Conservation (phyloP, 2,329 filamentous ascomycete genomes). For the Cytospora schulzeri region DNA sequence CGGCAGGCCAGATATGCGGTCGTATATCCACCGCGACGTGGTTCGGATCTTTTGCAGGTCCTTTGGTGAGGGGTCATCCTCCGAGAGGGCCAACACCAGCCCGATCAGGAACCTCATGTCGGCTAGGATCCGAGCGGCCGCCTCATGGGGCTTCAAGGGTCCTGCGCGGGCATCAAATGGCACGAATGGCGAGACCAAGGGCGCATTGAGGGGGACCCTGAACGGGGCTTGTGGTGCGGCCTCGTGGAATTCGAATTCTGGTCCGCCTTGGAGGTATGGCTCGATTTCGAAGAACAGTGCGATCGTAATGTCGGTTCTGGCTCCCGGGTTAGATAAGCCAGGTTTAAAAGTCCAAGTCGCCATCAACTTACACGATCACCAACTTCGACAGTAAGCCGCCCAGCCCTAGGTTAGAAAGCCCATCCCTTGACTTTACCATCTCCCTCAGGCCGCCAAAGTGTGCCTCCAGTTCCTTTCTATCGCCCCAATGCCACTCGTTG, state of each 20-base stretch:
- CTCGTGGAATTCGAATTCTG: constrained; percentile 47
- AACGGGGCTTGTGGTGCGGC: constrained; percentile 41
- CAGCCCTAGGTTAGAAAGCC: constrained; percentile 48
- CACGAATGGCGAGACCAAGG: constrained; percentile 46
- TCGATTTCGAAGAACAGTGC: constrained; percentile 50
- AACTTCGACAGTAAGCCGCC: constrained; percentile 51
- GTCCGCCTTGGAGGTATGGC: constrained; percentile 44
- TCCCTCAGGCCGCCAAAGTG: constrained; percentile 51
- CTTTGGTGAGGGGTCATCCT: constrained; percentile 35
- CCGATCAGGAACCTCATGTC: constrained; percentile 52
- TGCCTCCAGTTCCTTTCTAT: constrained; percentile 45
- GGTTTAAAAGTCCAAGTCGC: background rate
- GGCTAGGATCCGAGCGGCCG: constrained; percentile 53
- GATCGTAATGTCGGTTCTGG: constrained; percentile 50
- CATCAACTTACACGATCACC: constrained; percentile 47
- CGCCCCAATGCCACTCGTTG: constrained; percentile 59
- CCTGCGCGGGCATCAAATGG: constrained; percentile 46
- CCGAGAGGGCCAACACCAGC: constrained; percentile 44
- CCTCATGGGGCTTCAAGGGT: constrained; percentile 47
- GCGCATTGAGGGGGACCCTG: constrained; percentile 50
- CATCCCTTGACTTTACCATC: constrained; percentile 52
- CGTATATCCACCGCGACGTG: constrained; percentile 44
- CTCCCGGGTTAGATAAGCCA: background rate
- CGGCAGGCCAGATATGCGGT: constrained; percentile 40
- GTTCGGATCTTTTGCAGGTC: constrained; percentile 44